phyloP scores from a whole-genome alignment of 2,329 filamentous ascomycete species.

The Berkeleyomyces basicola region DNA sequence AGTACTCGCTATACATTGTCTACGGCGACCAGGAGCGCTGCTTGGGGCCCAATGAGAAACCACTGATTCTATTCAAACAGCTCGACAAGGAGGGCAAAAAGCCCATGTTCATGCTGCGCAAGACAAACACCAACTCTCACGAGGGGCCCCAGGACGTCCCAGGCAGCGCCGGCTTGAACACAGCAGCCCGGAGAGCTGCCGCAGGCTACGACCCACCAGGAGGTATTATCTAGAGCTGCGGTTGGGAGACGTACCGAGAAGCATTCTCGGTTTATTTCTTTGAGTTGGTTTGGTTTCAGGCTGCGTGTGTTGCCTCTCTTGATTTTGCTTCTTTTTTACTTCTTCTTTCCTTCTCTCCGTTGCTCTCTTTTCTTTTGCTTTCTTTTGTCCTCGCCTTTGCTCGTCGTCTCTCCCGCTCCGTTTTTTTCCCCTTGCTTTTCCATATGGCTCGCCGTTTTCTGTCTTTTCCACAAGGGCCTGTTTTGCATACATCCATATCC shows the following conservation, averaged over 20 bases:
- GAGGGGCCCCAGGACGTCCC: slow-evolving; percentile 30
- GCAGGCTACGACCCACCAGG: slow-evolving; percentile 40
- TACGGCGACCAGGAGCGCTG: slow-evolving; percentile 97
- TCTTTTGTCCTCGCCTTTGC: neutral
- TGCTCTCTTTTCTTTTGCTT: neutral
- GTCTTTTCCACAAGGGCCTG: neutral
- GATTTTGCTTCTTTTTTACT: neutral
- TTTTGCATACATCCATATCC: neutral
- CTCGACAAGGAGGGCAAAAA: slow-evolving; percentile 93
- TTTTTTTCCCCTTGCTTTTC: neutral
- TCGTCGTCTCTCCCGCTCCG: neutral
- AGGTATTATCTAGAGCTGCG: slow-evolving; percentile 34
- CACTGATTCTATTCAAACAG: slow-evolving; percentile 91
- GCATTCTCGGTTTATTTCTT: neutral
- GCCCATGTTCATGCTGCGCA: slow-evolving; percentile 96
- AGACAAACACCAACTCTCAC: slow-evolving; percentile 38
- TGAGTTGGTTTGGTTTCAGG: neutral
- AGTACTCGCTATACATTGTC: slow-evolving; percentile 95
- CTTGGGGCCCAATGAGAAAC: slow-evolving; percentile 79
- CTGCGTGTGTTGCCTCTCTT: neutral
- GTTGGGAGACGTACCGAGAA: neutral
- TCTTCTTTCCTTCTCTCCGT: neutral
- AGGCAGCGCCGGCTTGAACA: slow-evolving; percentile 36
- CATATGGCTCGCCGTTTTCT: neutral
- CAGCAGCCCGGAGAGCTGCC: slow-evolving; percentile 27